Evolutionary conservation across 2,329 filamentous ascomycete species (phyloP).

Genomic region (Myriosclerotinia duriaeana): DNA sequence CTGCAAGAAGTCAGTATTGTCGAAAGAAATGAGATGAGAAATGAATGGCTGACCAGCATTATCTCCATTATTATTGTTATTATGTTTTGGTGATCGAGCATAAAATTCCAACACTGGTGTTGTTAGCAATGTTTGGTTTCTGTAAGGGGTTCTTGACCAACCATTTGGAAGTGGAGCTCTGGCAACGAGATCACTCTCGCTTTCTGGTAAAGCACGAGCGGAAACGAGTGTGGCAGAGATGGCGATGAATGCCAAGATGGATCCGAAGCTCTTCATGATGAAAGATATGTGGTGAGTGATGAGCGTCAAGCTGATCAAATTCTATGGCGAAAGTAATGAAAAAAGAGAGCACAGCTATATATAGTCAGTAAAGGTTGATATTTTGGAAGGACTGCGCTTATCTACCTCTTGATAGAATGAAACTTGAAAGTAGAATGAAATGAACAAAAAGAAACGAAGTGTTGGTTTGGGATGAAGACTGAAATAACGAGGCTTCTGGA

Average conservation of each 20-base stretch:
- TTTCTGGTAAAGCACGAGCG: slow-evolving; percentile 35
- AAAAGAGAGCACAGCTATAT: slow-evolving; percentile 37
- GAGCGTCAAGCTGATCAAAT: slow-evolving; percentile 34
- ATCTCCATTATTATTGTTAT: neutral
- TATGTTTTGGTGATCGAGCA: slow-evolving; percentile 31
- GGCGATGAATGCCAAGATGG: slow-evolving; percentile 43
- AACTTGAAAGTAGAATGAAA: neutral
- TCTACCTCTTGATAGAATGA: slow-evolving; percentile 35
- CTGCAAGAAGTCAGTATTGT: neutral
- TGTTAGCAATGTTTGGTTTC: slow-evolving; percentile 13
- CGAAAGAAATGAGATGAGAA: neutral
- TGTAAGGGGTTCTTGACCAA: slow-evolving; percentile 3
- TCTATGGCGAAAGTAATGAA: slow-evolving; percentile 32
- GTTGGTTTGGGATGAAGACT: slow-evolving; percentile 27
- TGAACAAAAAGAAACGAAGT: slow-evolving; percentile 28
- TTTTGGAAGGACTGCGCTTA: neutral
- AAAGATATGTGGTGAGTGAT: slow-evolving; percentile 20
- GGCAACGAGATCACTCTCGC: slow-evolving; percentile 28
- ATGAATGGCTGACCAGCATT: neutral
- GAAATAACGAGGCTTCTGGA: slow-evolving; percentile 7
- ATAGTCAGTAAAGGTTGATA: slow-evolving; percentile 26
- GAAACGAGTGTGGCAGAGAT: slow-evolving; percentile 42
- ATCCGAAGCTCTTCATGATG: slow-evolving; percentile 46
- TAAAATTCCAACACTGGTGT: slow-evolving; percentile 29
- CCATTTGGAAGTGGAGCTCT: slow-evolving; percentile 31